Evolutionary conservation across 2,329 filamentous ascomycete species (phyloP).

Genomic region (Venturia carpophila): DNA sequence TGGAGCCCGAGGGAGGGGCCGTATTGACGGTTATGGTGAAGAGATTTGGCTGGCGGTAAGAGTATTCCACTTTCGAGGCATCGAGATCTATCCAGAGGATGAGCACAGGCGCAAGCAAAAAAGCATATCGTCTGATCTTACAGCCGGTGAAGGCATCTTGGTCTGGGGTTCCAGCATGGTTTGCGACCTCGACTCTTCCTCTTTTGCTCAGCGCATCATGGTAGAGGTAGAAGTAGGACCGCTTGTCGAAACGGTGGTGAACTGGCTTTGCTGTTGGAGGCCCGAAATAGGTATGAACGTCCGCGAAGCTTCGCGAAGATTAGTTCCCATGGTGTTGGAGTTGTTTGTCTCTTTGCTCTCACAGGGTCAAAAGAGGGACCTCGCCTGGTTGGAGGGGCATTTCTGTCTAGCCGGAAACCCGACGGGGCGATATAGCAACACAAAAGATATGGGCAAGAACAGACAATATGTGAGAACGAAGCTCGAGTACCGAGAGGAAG

Average conservation of each 20-base stretch:
- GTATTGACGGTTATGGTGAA: constrained; percentile 58
- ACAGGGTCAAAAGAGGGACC: constrained; percentile 41
- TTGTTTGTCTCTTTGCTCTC: constrained; percentile 22
- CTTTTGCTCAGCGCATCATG: constrained; percentile 60
- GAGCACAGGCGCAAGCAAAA: not conserved
- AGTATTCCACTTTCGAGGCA: constrained; percentile 57
- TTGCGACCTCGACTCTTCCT: constrained; percentile 68
- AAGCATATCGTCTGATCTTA: constrained; percentile 37
- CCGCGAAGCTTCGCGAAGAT: constrained; percentile 55
- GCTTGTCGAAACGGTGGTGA: constrained; percentile 75
- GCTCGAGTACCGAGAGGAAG: not conserved
- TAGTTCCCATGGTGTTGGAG: constrained; percentile 21
- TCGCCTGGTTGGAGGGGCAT: constrained; percentile 45
- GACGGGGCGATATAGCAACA: not conserved
- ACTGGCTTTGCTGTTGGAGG: constrained; percentile 57
- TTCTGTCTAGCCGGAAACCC: not conserved
- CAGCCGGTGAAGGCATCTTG: constrained; percentile 74
- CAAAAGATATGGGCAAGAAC: not conserved
- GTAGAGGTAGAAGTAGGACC: constrained; percentile 73
- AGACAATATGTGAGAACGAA: not conserved
- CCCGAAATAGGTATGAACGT: constrained; percentile 71
- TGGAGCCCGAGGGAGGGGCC: constrained; percentile 29
- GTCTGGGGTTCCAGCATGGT: constrained; percentile 63
- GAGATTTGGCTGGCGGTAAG: constrained; percentile 64
- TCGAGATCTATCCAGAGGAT: constrained; percentile 50